These are phyloP conservation scores for Tubosaeta sp. DNA, from an alignment of 768 basidiomycete genomes.

Conservation along the genomic window DNA sequence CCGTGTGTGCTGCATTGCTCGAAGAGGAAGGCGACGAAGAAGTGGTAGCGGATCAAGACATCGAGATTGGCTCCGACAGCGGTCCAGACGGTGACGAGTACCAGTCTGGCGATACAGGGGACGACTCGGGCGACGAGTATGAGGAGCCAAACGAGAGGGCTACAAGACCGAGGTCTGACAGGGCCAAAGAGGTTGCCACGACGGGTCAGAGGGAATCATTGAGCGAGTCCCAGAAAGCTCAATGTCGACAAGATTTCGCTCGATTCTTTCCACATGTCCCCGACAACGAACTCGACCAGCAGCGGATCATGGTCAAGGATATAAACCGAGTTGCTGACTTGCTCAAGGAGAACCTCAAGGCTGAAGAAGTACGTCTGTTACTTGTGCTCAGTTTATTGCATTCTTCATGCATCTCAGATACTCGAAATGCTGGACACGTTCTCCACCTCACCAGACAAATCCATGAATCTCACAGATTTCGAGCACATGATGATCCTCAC, in stretches of 20 bases:
- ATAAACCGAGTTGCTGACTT: conserved; percentile 55
- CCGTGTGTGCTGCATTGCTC: conserved; percentile 73
- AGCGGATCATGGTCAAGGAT: conserved; percentile 64
- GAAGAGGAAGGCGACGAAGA: conserved; percentile 36
- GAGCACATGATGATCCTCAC: conserved; percentile 68
- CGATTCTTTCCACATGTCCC: conserved; percentile 66
- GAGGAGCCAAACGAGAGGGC: conserved; percentile 12
- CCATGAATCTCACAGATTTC: conserved; percentile 67
- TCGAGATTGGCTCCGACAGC: conserved; percentile 20
- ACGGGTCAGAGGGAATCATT: conserved; percentile 25
- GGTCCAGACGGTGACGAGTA: conserved; percentile 31
- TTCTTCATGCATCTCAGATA: conserved; percentile 39
- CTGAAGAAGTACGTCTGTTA: conserved; percentile 57
- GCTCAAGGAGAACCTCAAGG: conserved; percentile 67
- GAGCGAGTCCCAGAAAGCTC: conserved; percentile 49
- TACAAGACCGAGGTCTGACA: conserved; percentile 1
- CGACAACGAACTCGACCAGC: conserved; percentile 42
- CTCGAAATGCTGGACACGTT: conserved; percentile 78
- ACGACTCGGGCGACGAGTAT: conserved; percentile 30
- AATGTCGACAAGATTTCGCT: conserved; percentile 56
- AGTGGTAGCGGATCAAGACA: conserved; percentile 11
- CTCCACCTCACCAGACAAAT: conserved; percentile 64
- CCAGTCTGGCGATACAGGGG: conserved; percentile 22
- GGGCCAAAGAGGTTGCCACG: conserved; percentile 6
- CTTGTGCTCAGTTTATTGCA: neutral